phyloP scores from a whole-genome alignment of 1,284 basidiomycete genomes.

The Laetiporus sulphureus region DNA sequence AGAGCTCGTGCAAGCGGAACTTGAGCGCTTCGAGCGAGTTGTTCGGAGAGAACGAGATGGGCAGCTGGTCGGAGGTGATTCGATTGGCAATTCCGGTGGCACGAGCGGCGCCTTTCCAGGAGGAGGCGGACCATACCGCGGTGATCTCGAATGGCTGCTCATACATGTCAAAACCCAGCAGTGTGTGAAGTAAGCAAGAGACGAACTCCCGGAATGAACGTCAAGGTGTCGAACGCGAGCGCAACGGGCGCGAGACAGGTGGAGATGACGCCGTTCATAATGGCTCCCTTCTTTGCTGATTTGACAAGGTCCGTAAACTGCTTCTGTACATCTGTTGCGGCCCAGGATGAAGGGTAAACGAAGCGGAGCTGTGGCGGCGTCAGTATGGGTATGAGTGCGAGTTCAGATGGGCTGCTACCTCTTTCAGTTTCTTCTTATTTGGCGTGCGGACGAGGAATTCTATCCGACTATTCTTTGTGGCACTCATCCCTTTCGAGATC shows the following conservation, averaged over 20 bases:
- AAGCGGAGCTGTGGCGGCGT: constrained; percentile 1
- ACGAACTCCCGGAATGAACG: constrained; percentile 8
- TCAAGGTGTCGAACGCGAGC: constrained; percentile 6
- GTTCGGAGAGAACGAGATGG: constrained; percentile 2
- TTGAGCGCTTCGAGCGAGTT: constrained; percentile 3
- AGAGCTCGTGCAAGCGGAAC: constrained; percentile 6
- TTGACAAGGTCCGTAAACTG: constrained; percentile 7
- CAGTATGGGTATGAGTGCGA: neutral
- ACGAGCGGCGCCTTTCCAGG: constrained; percentile 8
- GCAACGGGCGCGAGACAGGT: constrained; percentile 6
- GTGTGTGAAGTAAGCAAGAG: neutral
- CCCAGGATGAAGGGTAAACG: constrained; percentile 3
- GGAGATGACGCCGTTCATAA: constrained; percentile 7
- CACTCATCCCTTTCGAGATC: constrained; percentile 7
- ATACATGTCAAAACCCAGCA: neutral
- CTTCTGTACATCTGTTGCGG: constrained; percentile 4
- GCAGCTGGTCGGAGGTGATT: constrained; percentile 5
- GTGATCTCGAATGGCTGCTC: constrained; percentile 8
- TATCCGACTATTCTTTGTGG: constrained; percentile 8
- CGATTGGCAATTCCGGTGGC: constrained; percentile 7
- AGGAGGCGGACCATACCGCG: constrained; percentile 7
- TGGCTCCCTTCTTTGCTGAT: constrained; percentile 7
- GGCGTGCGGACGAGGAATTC: constrained; percentile 7
- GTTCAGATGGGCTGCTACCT: neutral
- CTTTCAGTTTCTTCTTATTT: constrained; percentile 8